These are phyloP conservation scores for Amauroascus verrucosus DNA, from an alignment of 2,329 filamentous ascomycete genomes.

Conservation along the genomic window DNA sequence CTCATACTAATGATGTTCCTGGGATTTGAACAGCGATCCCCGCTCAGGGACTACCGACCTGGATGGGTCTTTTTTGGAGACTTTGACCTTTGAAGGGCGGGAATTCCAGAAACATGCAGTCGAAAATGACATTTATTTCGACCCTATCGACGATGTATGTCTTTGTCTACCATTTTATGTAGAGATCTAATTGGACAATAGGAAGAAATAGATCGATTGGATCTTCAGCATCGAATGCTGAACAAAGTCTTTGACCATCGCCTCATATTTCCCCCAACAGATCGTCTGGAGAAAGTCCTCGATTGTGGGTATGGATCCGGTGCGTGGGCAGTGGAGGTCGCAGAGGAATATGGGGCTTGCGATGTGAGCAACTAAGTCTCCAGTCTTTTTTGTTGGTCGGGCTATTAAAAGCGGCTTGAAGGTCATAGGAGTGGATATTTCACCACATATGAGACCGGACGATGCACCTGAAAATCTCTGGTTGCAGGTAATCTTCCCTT, in stretches of 20 bases:
- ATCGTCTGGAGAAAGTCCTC: constrained; percentile 48
- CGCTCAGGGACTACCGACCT: constrained; percentile 42
- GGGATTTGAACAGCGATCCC: constrained; percentile 28
- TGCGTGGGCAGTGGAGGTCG: constrained; percentile 60
- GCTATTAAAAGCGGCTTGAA: constrained; percentile 26
- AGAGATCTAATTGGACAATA: constrained; percentile 25
- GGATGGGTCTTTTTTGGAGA: constrained; percentile 50
- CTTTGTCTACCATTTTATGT: constrained; percentile 3
- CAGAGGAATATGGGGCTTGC: constrained; percentile 52
- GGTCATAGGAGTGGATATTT: constrained; percentile 63
- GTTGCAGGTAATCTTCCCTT: constrained; percentile 44
- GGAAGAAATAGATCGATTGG: constrained; percentile 58
- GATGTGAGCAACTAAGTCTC: constrained; percentile 42
- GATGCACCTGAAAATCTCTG: constrained; percentile 56
- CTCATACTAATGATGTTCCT: not conserved
- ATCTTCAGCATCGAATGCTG: constrained; percentile 54
- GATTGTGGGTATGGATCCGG: constrained; percentile 66
- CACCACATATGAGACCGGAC: constrained; percentile 58
- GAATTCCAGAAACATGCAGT: constrained; percentile 59
- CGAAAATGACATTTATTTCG: constrained; percentile 55
- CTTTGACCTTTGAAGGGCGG: constrained; percentile 51
- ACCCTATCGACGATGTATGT: constrained; percentile 60
- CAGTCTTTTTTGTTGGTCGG: not conserved
- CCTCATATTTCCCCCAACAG: constrained; percentile 59
- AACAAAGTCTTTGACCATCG: constrained; percentile 54